Conservation (phyloP, 2,329 filamentous ascomycete species). For the Talaromyces pinophilus region DNA sequence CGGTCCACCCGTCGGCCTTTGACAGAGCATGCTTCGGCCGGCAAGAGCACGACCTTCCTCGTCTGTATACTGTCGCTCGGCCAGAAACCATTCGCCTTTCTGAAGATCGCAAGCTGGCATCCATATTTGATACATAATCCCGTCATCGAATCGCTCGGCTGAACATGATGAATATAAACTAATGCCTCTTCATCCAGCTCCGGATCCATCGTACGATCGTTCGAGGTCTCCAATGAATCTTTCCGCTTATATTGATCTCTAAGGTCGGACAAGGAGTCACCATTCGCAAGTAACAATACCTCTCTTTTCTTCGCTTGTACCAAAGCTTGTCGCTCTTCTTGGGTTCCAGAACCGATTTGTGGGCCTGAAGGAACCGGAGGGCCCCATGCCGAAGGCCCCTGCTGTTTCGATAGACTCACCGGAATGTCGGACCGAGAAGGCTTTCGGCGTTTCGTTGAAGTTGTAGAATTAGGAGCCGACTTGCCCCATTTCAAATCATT, state of each 20-base stretch:
- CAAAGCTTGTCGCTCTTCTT: conserved; percentile 48
- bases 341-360: conserved; percentile 41
- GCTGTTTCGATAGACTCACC: conserved; percentile 30
- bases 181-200: conserved; percentile 72
- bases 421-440: conserved; percentile 40
- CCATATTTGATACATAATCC: conserved; percentile 88
- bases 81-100: conserved; percentile 92
- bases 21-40: conserved; percentile 83
- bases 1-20: conserved; percentile 65
- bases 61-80: conserved; percentile 87
- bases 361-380: conserved; percentile 37
- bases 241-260: conserved; percentile 48
- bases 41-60: conserved; percentile 76
- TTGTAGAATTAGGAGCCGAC: conserved; percentile 31
- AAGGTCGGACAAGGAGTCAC: conserved; percentile 38
- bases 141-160: conserved; percentile 80
- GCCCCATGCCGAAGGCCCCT: conserved; percentile 43
- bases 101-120: conserved; percentile 78
- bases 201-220: conserved; percentile 31
- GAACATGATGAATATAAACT: conserved; percentile 87
- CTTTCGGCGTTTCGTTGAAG: conserved; percentile 37
- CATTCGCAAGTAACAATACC: conserved; percentile 47
- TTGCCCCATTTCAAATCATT: conserved; percentile 37
- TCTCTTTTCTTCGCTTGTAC: conserved; percentile 53
- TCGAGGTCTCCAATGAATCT: conserved; percentile 43